Evolutionary conservation across 306 rosid species (phyloP).

Genomic region (Parietaria judaica): DNA sequence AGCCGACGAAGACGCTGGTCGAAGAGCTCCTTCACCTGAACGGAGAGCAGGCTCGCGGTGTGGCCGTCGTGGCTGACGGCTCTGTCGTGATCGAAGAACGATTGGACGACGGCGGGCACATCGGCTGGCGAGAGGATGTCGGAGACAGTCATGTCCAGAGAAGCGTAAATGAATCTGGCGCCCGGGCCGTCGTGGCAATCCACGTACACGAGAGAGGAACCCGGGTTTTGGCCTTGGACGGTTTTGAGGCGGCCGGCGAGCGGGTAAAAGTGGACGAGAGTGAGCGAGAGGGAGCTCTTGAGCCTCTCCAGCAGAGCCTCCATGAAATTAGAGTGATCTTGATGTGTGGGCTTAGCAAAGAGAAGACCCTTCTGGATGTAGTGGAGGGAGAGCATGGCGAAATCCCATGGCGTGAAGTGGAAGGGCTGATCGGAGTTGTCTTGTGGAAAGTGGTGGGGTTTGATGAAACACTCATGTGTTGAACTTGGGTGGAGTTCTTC

Average conservation of each 20-base stretch:
- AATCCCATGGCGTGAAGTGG: conserved; percentile 38
- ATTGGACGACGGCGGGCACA: conserved; percentile 25
- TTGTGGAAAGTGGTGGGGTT: conserved; percentile 16
- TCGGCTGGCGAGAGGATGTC: conserved; percentile 28
- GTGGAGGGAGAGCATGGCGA: conserved; percentile 19
- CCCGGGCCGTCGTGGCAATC: conserved; percentile 4
- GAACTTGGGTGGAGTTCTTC: too few species aligned
- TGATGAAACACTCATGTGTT: conserved; percentile 23
- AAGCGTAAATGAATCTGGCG: conserved; percentile 22
- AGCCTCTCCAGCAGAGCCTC: too few species aligned
- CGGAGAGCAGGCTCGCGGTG: conserved; percentile 25
- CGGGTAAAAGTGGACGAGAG: conserved; percentile 72
- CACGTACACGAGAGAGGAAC: not conserved
- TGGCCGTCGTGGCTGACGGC: conserved; percentile 33
- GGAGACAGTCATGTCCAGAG: conserved; percentile 15
- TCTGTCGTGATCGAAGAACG: conserved; percentile 34
- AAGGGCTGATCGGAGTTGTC: conserved; percentile 21
- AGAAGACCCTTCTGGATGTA: too few species aligned
- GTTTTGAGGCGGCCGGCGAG: conserved; percentile 10
- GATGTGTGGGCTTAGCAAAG: too few species aligned
- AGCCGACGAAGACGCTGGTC: conserved; percentile 40
- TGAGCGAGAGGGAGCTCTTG: too few species aligned
- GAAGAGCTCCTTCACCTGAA: conserved; percentile 26
- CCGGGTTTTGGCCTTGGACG: not conserved
- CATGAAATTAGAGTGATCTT: too few species aligned